Evolutionary conservation across 2,329 filamentous ascomycete genomes (phyloP).

Genomic region (Pestalotiopsis sp.): DNA sequence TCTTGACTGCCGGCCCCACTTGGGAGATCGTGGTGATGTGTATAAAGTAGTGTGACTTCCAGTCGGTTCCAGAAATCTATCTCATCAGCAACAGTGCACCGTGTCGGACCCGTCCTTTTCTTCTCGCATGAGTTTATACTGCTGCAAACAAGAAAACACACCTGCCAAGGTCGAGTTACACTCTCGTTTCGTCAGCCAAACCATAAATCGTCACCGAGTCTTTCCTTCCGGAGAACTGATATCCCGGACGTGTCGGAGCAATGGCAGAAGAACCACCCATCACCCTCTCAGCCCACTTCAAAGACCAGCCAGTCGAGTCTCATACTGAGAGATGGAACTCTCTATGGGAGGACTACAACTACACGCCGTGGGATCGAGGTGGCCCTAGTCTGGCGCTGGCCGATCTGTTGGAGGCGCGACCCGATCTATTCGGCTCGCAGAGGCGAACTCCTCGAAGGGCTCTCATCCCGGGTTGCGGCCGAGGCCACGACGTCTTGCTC

Average conservation of each 20-base stretch:
- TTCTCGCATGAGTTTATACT: too few relatives aligned
- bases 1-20: not conserved
- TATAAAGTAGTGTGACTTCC: not conserved
- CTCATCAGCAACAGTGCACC: not conserved
- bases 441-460: constrained; percentile 45
- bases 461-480: constrained; percentile 80
- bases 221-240: too few relatives aligned
- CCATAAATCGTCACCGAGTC: not conserved
- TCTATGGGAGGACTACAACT: constrained; percentile 43
- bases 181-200: not conserved
- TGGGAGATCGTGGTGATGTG: not conserved
- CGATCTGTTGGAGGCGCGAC: constrained; percentile 49
- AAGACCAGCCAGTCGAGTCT: constrained; percentile 29
- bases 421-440: constrained; percentile 41
- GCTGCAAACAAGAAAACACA: too few relatives aligned
- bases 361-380: constrained; percentile 59
- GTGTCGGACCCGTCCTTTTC: not conserved
- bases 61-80: not conserved
- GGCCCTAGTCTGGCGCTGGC: constrained; percentile 54
- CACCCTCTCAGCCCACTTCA: constrained; percentile 34
- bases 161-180: too few relatives aligned
- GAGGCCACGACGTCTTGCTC: constrained; percentile 79
- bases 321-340: constrained; percentile 47
- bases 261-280: constrained; percentile 9
- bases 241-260: too few relatives aligned